phyloP scores from a whole-genome alignment of 2,329 filamentous ascomycete genomes.

The Cryphonectria radicalis region DNA sequence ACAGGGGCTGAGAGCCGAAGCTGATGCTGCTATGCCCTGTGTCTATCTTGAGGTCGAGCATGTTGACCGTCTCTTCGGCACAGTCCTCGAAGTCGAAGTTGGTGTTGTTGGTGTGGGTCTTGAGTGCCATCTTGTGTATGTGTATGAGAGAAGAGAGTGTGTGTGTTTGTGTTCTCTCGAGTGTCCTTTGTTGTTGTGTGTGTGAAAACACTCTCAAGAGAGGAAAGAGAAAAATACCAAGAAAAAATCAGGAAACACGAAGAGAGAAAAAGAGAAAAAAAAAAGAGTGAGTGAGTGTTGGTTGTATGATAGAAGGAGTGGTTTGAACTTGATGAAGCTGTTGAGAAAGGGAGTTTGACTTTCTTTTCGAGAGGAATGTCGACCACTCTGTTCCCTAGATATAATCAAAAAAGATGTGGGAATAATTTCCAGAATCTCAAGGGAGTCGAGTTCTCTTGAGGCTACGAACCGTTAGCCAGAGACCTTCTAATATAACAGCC shows the following conservation, averaged over 20 bases:
- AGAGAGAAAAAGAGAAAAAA: background rate
- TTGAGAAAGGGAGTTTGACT: slow-evolving; percentile 19
- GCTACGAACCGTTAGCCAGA: slow-evolving; percentile 20
- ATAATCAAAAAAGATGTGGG: slow-evolving; percentile 12
- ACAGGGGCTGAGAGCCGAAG: slow-evolving; percentile 20
- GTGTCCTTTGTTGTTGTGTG: background rate
- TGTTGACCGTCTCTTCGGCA: slow-evolving; percentile 12
- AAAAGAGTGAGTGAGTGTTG: background rate
- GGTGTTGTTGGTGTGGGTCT: slow-evolving; percentile 3
- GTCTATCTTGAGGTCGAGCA: slow-evolving; percentile 24
- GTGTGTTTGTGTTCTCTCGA: background rate
- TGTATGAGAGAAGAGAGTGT: background rate
- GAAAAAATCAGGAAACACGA: background rate
- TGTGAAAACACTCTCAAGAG: background rate
- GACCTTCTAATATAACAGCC: slow-evolving; percentile 24
- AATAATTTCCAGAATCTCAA: slow-evolving; percentile 9
- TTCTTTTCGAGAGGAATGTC: slow-evolving; percentile 17
- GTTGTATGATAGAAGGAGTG: background rate
- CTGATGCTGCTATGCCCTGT: slow-evolving; percentile 18
- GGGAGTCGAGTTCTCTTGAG: slow-evolving; percentile 19
- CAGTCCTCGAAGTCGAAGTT: slow-evolving; percentile 16
- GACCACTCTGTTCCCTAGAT: slow-evolving; percentile 20
- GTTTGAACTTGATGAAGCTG: slow-evolving; percentile 8
- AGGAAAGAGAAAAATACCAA: background rate
- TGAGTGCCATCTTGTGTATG: slow-evolving; percentile 18